phyloP scores from a whole-genome alignment of 2,329 filamentous ascomycete species.

The Fusarium zealandicum region DNA sequence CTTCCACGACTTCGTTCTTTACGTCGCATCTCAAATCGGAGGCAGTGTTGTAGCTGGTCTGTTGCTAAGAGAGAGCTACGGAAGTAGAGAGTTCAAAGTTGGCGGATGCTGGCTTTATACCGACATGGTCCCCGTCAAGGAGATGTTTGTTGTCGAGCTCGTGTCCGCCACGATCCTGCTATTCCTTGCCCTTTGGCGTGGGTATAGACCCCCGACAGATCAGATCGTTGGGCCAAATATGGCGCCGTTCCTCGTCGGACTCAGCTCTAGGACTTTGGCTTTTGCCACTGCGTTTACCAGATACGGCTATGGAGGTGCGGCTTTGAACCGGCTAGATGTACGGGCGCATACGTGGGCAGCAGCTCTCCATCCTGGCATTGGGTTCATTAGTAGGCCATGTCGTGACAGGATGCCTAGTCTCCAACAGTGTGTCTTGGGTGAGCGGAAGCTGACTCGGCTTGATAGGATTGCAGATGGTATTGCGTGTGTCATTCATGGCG shows the following conservation, averaged over 20 bases:
- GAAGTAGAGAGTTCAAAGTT: constrained; percentile 38
- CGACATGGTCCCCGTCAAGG: constrained; percentile 30
- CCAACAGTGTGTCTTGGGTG: accelerated
- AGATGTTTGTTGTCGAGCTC: constrained; percentile 57
- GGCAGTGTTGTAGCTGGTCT: constrained; percentile 49
- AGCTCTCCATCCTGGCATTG: constrained; percentile 37
- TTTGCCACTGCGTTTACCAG: constrained; percentile 45
- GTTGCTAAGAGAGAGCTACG: constrained; percentile 40
- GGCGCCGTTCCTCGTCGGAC: constrained; percentile 57
- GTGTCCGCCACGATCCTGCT: constrained; percentile 55
- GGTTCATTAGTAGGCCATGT: constrained; percentile 36
- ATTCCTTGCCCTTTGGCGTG: constrained; percentile 61
- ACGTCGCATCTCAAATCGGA: constrained; percentile 55
- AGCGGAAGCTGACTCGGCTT: neutral
- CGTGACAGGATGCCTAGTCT: accelerated
- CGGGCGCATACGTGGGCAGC: constrained; percentile 33
- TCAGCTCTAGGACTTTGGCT: constrained; percentile 46
- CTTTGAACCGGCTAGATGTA: constrained; percentile 36
- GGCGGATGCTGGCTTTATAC: constrained; percentile 44
- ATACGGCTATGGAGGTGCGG: constrained; percentile 38
- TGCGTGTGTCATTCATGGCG: constrained; percentile 26
- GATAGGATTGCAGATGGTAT: constrained; percentile 20
- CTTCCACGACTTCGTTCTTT: constrained; percentile 59
- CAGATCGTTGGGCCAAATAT: constrained; percentile 58
- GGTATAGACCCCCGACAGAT: constrained; percentile 60